phyloP scores from a whole-genome alignment of 1,284 basidiomycete species.

The Crepidotus sp. region DNA sequence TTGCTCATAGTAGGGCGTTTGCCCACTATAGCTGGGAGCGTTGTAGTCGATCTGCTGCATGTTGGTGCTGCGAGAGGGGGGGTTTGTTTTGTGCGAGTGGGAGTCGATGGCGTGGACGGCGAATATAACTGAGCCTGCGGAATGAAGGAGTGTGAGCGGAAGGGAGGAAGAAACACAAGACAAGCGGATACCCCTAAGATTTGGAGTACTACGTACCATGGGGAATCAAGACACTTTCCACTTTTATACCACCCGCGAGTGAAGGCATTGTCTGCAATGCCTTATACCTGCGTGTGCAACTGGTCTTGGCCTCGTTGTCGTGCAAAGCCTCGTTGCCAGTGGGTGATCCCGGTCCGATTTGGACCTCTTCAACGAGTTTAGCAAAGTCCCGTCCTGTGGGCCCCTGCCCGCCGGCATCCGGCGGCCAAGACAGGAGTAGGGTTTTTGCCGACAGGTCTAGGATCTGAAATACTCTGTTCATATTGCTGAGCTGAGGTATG shows the following conservation, averaged over 20 bases:
- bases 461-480: slow-evolving; percentile 76
- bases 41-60: slow-evolving; percentile 32
- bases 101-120: no score
- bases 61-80: slow-evolving; percentile 34
- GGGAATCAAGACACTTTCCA: slow-evolving; percentile 89
- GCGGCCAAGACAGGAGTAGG: no score
- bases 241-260: slow-evolving; percentile 53
- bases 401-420: slow-evolving; percentile 49
- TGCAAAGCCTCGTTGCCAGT: slow-evolving; percentile 48
- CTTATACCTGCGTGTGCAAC: slow-evolving; percentile 88
- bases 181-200: slow-evolving; percentile 24
- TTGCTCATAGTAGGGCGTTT: slow-evolving; percentile 36
- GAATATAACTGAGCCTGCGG: slow-evolving; percentile 77
- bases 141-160: no score
- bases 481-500: slow-evolving; percentile 40
- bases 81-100: slow-evolving; percentile 66
- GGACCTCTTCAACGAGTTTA: slow-evolving; percentile 71
- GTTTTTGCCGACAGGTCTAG: no score
- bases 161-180: slow-evolving; percentile 25
- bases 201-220: slow-evolving; percentile 58
- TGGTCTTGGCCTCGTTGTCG: slow-evolving; percentile 61
- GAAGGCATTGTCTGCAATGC: slow-evolving; percentile 66
- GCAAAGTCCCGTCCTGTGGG: slow-evolving; percentile 79
- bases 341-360: slow-evolving; percentile 45
- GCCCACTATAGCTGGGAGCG: slow-evolving; percentile 24